Evolutionary conservation across 2,329 filamentous ascomycete genomes (phyloP).

Genomic region (Colletotrichum navitas): DNA sequence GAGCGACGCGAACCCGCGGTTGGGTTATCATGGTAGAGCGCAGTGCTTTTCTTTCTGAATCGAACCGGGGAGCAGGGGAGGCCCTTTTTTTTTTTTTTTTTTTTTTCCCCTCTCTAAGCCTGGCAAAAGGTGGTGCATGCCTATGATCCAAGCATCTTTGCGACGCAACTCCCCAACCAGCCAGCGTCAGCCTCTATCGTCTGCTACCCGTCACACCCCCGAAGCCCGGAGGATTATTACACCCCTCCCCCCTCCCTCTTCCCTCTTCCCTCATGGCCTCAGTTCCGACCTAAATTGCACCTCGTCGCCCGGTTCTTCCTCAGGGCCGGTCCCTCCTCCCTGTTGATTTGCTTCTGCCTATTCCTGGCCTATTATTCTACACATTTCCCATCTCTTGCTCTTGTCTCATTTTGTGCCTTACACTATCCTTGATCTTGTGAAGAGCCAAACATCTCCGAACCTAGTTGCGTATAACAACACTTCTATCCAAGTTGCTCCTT

Average conservation of each 20-base stretch:
- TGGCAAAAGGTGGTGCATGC: conserved; percentile 26
- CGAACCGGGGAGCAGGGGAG: not conserved
- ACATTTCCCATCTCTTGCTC: conserved; percentile 7
- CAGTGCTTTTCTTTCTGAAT: conserved; percentile 20
- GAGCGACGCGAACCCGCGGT: conserved; percentile 30
- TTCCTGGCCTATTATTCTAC: not conserved
- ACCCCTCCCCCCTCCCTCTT: not conserved
- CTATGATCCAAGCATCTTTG: conserved; percentile 35
- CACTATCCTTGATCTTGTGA: conserved; percentile 6
- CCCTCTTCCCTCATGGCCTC: conserved; percentile 24
- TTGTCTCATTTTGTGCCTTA: conserved; percentile 7
- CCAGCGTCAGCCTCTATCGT: conserved; percentile 35
- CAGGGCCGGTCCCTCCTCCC: not conserved
- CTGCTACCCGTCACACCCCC: conserved; percentile 7
- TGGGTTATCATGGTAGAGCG: conserved; percentile 14
- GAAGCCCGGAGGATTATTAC: conserved; percentile 14
- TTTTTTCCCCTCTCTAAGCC: too few species aligned
- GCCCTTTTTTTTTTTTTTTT: not conserved
- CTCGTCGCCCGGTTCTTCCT: conserved; percentile 29
- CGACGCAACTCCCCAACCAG: conserved; percentile 25
- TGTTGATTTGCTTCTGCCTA: conserved; percentile 18
- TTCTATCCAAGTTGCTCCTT: not conserved
- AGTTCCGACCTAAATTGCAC: conserved; percentile 40
- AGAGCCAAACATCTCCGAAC: not conserved
- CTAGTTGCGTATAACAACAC: not conserved